phyloP scores from a whole-genome alignment of 2,329 filamentous ascomycete genomes.

The Tolypocladium amazonense region DNA sequence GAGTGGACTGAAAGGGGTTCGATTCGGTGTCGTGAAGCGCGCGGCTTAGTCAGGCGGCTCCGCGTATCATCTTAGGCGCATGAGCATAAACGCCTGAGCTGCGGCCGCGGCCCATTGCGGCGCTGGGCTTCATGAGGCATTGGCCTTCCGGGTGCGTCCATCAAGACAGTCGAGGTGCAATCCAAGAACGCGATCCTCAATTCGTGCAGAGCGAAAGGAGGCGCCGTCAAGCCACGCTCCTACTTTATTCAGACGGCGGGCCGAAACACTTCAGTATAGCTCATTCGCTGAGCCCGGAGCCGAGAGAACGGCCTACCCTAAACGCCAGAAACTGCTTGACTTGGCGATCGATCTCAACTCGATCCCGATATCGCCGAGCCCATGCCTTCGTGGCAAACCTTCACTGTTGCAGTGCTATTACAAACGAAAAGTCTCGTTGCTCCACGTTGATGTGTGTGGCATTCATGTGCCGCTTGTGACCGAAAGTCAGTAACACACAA shows the following conservation, averaged over 20 bases:
- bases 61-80: background rate
- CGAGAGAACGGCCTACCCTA: background rate
- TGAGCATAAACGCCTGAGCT: background rate
- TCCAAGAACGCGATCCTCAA: background rate
- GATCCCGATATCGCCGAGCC: background rate
- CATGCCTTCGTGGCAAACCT: background rate
- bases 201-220: background rate
- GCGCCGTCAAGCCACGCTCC: background rate
- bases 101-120: background rate
- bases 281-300: no score
- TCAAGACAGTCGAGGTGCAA: background rate
- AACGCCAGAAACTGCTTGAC: background rate
- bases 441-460: background rate
- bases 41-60: background rate
- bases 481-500: background rate
- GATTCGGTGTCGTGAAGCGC: background rate
- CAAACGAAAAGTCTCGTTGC: background rate
- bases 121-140: background rate
- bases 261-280: background rate
- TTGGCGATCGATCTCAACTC: no score
- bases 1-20: background rate
- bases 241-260: background rate
- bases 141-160: background rate
- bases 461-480: background rate
- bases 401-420: background rate